Base-by-base conservation (phyloP, 2,329 filamentous ascomycete species). In the Arthroderma uncinatum region DNA sequence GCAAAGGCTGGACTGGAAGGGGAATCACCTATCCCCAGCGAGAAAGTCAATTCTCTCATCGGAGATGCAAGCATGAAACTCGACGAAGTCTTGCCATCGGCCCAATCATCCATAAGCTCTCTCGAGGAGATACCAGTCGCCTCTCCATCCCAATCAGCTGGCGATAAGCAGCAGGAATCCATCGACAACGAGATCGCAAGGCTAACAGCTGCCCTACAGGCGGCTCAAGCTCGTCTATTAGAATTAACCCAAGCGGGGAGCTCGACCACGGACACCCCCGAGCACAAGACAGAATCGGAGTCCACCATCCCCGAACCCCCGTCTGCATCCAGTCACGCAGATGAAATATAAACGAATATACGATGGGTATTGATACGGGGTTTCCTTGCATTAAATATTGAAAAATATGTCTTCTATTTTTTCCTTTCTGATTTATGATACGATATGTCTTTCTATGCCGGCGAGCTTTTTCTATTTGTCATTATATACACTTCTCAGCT, bases 1-100 rank as follows among this genome's bases (percentile, higher is more conserved):
- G 82, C 80, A 1, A 82, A 77, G 48, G 67, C 75, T 9, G 79
- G 81, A 48, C 68, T 82, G 16, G 83, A 84, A 62, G 82, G 81
- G 42, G 77, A 78, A 1, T 69, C 72, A 19, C 81, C 80, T 65
- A 78, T 79, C 28, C 70, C 71, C 1, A 71, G 74, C 28, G 81
- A 83, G 63, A 71, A 80, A 64, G 79, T 77, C 1, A 79, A 77
- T 19, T 76, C 77, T 23, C 25, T 57, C 16, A 14, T 57, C 23
- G 78, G 82, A 63, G 74, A 77, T 14, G 81, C 80, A 4, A 77
- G 78, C 59, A 71, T 73, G 42, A 77, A 74, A 47, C 75, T 85
- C 57, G 72, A 76, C 1, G 74, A 76, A n/a, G 78, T 80, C 4
- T 80, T 77, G 6, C 71, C 73, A 6, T 79, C 77, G 40, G 82